Base-by-base conservation (phyloP, 2,329 filamentous ascomycete species). In the Gaeumannomyces sp. region DNA sequence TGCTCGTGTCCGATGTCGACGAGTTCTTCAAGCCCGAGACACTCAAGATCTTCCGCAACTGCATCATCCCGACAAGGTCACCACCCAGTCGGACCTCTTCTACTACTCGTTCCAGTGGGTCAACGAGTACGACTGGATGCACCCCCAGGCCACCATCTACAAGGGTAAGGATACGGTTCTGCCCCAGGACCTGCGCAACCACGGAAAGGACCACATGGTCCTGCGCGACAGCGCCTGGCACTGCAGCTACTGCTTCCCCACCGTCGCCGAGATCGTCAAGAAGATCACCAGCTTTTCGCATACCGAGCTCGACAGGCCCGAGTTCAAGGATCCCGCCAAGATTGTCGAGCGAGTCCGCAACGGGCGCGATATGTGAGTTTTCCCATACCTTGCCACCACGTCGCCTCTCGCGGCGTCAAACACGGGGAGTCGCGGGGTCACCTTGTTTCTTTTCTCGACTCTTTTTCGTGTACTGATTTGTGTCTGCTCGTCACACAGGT, bases 1-100 rank as follows among this genome's bases (percentile, higher is more conserved):
- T 82, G 16, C 66, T 82, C 50, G 74, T 81, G 11, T 76, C 76
- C 38, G 80, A 82, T 68, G 74, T 81, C 29, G 79, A 82, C 70
- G 80, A 82, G 72, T 75, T 82, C 33, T 71, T 74, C 16, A 72
- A 75, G 8, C 77, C 79, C 1, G 71, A 70, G 19, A 70, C 74
- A 2, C 63, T 78, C 33, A 69, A 70, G 60, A 59, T 74, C 1
- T 67, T 79, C 35, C 70, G 76, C 33, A 75, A 76, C 65, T 78
- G 77, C 67, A 64, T 69, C n/a, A 71, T 76, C 33, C 73, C 6
- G 67, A 69, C 7, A 69, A 72, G 38, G 67, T 75, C 8, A 77
- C 75, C 10, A 68, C 78, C 7, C 68, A 72, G 58, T 76, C 73
- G 62, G 68, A 67, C 45, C 74, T 75, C 64, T 78, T 75, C 68